phyloP scores from a whole-genome alignment of 176 grass and related monocot genomes.

The Oropetium thomaeum region DNA sequence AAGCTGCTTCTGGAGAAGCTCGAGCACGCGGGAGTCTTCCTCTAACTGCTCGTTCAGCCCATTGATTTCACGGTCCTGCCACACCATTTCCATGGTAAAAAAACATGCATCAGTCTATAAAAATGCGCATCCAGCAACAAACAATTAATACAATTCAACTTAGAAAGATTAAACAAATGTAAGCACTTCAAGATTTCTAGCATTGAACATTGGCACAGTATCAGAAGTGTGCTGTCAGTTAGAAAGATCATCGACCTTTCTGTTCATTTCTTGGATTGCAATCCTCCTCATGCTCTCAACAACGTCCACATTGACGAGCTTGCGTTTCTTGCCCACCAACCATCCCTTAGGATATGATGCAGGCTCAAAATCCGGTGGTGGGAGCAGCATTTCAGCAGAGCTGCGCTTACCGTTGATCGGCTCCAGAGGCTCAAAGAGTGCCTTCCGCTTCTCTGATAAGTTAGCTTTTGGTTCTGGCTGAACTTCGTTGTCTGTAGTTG shows the following conservation, averaged over 20 bases:
- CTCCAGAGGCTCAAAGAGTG: conserved; percentile 84
- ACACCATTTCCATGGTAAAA: neutral
- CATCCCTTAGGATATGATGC: conserved; percentile 85
- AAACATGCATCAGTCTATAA: neutral
- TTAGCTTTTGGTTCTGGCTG: conserved; percentile 40
- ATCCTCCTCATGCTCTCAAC: conserved; percentile 98
- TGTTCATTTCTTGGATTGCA: conserved; percentile 97
- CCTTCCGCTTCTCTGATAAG: conserved; percentile 73
- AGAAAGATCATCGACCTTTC: conserved; percentile 76
- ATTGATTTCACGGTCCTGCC: conserved; percentile 89
- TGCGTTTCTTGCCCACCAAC: conserved; percentile 93
- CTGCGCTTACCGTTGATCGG: conserved; percentile 45
- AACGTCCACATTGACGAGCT: conserved; percentile 96
- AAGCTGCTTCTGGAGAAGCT: conserved; percentile 84
- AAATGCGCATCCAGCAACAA: neutral
- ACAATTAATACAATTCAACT: conserved; percentile 16
- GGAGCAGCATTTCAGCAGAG: conserved; percentile 63
- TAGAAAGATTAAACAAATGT: neutral
- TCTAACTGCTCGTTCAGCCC: conserved; percentile 89
- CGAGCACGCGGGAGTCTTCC: conserved; percentile 77
- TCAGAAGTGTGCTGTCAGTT: neutral
- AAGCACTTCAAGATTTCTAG: neutral
- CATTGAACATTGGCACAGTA: neutral
- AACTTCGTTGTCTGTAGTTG: conserved; percentile 17
- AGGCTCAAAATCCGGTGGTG: conserved; percentile 91